Conservation (phyloP, 1,139 yeast genomes). For the Taphrina communis region DNA sequence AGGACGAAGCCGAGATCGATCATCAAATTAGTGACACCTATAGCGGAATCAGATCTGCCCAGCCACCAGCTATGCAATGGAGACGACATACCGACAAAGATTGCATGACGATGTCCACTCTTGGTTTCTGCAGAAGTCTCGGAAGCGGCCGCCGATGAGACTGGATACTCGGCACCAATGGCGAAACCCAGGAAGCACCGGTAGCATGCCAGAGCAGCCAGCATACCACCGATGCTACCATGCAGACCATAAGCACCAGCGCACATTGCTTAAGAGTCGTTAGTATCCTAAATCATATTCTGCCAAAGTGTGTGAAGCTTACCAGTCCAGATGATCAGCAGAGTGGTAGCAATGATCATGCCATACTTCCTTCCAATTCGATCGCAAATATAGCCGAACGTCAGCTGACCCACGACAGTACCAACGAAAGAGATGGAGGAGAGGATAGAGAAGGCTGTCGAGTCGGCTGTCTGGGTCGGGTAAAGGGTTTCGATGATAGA, state of each 20-base stretch:
- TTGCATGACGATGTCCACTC: constrained; percentile 78
- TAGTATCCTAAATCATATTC: too few species aligned
- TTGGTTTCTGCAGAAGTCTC: constrained; percentile 84
- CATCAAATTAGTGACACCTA: constrained; percentile 75
- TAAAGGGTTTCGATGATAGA: constrained; percentile 71
- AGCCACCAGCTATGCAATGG: not conserved
- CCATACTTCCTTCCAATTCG: constrained; percentile 77
- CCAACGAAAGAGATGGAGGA: constrained; percentile 92
- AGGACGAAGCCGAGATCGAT: constrained; percentile 87
- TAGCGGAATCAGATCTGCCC: not conserved
- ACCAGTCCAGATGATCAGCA: constrained; percentile 62
- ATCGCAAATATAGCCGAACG: constrained; percentile 81
- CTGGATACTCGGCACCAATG: constrained; percentile 78
- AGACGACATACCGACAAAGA: constrained; percentile 32
- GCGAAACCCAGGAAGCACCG: constrained; percentile 88
- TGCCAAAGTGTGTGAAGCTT: too few species aligned
- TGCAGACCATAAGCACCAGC: constrained; percentile 88
- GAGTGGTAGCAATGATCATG: constrained; percentile 74
- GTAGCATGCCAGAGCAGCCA: constrained; percentile 80
- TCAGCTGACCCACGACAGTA: constrained; percentile 82
- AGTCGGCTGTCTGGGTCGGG: constrained; percentile 64
- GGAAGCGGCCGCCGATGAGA: constrained; percentile 91
- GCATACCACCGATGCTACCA: constrained; percentile 68
- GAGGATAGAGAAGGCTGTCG: constrained; percentile 75
- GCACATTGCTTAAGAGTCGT: constrained; percentile 66